These are phyloP conservation scores for Sporobolomyces pararoseus DNA, from an alignment of 768 basidiomycete species.

Conservation along the genomic window DNA sequence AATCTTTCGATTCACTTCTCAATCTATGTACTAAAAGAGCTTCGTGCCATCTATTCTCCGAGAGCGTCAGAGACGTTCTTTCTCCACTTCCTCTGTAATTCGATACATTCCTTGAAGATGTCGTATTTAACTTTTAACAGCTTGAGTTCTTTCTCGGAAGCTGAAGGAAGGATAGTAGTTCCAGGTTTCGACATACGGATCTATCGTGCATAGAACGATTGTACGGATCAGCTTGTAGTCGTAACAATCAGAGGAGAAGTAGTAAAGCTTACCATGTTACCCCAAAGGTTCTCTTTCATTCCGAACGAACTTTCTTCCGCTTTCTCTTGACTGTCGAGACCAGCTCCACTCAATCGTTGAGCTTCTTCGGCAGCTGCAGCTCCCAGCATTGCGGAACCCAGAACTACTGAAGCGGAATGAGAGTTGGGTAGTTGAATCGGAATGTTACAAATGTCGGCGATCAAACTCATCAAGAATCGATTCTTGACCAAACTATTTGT, in stretches of 20 bases:
- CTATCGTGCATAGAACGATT: slow-evolving; percentile 50
- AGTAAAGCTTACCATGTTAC: slow-evolving; percentile 68
- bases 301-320: slow-evolving; percentile 52
- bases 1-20: too few relatives aligned
- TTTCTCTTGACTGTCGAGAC: slow-evolving; percentile 50
- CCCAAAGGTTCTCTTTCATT: slow-evolving; percentile 72
- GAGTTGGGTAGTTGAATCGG: slow-evolving; percentile 77
- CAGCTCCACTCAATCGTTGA: slow-evolving; percentile 48
- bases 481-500: slow-evolving; percentile 70
- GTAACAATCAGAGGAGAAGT: background rate
- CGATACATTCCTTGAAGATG: slow-evolving; percentile 83
- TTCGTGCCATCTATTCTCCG: slow-evolving; percentile 12
- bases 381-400: slow-evolving; percentile 90
- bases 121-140: slow-evolving; percentile 86
- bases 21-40: too few relatives aligned
- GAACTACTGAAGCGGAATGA: slow-evolving; percentile 74
- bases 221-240: background rate
- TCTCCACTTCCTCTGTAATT: slow-evolving; percentile 84
- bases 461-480: slow-evolving; percentile 71
- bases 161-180: slow-evolving; percentile 63
- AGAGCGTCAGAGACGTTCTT: slow-evolving; percentile 61
- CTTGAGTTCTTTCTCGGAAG: slow-evolving; percentile 62
- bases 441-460: slow-evolving; percentile 78
- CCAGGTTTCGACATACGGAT: slow-evolving; percentile 89
- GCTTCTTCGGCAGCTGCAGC: slow-evolving; percentile 65